A percentile compares a stretch with the other conserved stretches of the same genome.
These are phyloP conservation scores for Chrysanthemum makinoi DNA, from an alignment of 129 eudicot genomes.

Conservation along the genomic window DNA sequence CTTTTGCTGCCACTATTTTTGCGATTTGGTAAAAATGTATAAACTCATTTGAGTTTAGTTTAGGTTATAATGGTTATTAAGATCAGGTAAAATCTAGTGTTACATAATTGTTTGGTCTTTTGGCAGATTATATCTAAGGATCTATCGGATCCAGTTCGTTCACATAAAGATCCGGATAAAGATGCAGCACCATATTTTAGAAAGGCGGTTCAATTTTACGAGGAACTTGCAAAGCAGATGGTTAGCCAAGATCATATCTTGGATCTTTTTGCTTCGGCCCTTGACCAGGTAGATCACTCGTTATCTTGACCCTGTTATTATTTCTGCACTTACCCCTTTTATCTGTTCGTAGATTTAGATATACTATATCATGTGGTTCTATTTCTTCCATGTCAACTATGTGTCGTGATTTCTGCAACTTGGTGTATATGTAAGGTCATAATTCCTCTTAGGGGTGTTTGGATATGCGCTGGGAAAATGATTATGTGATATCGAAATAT, in stretches of 20 bases:
- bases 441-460: neutral
- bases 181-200: conserved; percentile 95
- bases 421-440: neutral
- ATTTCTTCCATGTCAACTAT: neutral
- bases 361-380: conserved; percentile 2
- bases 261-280: conserved; percentile 98
- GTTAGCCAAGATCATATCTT: conserved; percentile 90
- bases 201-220: conserved; percentile 83
- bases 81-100: conserved; percentile 3
- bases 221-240: conserved; percentile 82
- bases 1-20: neutral
- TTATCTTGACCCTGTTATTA: neutral
- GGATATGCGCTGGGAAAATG: neutral
- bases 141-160: conserved; percentile 91
- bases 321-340: conserved; percentile 4
- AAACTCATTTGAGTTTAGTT: neutral
- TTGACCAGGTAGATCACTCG: conserved; percentile 72
- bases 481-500: neutral
- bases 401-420: neutral
- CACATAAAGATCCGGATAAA: conserved; percentile 94
- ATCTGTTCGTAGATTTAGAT: conserved; percentile 8
- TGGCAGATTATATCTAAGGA: conserved; percentile 85
- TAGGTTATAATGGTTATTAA: conserved; percentile 5
- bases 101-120: conserved; percentile 11
- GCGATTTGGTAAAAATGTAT: neutral